A percentile compares a stretch with the other conserved stretches of the same genome.
Conservation (phyloP, 805 yeast species). For the Ogataea paradorogensis region DNA sequence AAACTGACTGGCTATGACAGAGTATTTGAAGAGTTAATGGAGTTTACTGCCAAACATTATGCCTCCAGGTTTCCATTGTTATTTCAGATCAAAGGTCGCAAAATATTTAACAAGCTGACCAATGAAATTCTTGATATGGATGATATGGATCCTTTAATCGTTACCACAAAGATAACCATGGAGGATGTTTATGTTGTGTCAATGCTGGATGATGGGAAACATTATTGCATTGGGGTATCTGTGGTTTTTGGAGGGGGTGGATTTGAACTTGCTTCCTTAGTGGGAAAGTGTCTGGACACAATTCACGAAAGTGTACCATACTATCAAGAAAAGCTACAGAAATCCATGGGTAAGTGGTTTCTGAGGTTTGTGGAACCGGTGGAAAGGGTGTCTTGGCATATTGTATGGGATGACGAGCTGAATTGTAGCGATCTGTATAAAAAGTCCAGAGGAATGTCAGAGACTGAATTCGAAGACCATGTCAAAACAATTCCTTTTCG, state of each 20-base stretch:
- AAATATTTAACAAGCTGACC: conserved; percentile 41
- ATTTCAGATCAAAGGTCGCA: conserved; percentile 35
- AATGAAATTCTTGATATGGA: conserved; percentile 43
- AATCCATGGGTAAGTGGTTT: conserved; percentile 52
- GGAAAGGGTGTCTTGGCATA: conserved; percentile 50
- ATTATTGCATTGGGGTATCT: conserved; percentile 48
- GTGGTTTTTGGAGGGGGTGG: conserved; percentile 55
- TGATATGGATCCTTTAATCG: conserved; percentile 42
- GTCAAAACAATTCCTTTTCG: conserved; percentile 35
- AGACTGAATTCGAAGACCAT: conserved; percentile 31
- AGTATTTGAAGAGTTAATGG: conserved; percentile 43
- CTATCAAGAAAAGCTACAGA: conserved; percentile 44
- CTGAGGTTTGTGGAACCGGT: conserved; percentile 41
- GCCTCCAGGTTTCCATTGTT: conserved; percentile 43
- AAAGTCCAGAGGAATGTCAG: conserved; percentile 38
- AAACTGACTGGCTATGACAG: conserved; percentile 33
- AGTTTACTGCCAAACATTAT: conserved; percentile 41
- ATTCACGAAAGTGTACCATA: conserved; percentile 49
- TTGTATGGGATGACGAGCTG: conserved; percentile 46
- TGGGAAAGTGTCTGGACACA: conserved; percentile 38
- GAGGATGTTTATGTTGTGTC: conserved; percentile 46
- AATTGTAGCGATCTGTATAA: conserved; percentile 27
- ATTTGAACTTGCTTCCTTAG: conserved; percentile 37
- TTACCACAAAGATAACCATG: conserved; percentile 46
- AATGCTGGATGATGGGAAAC: conserved; percentile 35